phyloP scores from a whole-genome alignment of 2,329 filamentous ascomycete genomes.

The Paecilomyces dactylethromorphus region DNA sequence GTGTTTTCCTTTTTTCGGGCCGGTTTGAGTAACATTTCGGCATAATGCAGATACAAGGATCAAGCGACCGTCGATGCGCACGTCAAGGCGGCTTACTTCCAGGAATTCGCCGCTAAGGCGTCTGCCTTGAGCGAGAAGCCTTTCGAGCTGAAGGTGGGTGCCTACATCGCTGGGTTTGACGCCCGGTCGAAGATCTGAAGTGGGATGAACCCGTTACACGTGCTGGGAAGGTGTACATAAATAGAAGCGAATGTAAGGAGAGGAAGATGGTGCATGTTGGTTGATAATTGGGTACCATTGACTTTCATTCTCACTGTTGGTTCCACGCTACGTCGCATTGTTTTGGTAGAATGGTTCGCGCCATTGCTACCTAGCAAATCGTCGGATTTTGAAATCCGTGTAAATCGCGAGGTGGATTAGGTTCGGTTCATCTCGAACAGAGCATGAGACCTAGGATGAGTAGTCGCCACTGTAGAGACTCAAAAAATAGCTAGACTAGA shows the following conservation, averaged over 20 bases:
- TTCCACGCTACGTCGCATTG: too few relatives aligned
- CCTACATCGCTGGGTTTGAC: constrained; percentile 11
- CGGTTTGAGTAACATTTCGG: background rate
- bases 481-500: background rate
- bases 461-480: background rate
- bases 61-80: constrained; percentile 17
- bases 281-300: too few relatives aligned
- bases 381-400: background rate
- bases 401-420: background rate
- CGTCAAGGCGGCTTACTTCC: constrained; percentile 17
- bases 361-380: background rate
- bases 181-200: constrained; percentile 16
- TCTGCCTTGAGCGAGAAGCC: constrained; percentile 14
- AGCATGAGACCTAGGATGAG: background rate
- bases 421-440: background rate
- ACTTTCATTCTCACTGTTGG: too few relatives aligned
- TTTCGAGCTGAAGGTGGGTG: constrained; percentile 16
- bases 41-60: constrained; percentile 19
- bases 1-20: too few relatives aligned
- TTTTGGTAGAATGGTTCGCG: background rate
- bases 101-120: constrained; percentile 13
- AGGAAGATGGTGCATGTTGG: background rate
- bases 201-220: background rate
- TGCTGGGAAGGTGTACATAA: background rate
- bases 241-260: background rate